Conservation (phyloP, 2,329 filamentous ascomycete genomes). For the Sphaerulina populicola region DNA sequence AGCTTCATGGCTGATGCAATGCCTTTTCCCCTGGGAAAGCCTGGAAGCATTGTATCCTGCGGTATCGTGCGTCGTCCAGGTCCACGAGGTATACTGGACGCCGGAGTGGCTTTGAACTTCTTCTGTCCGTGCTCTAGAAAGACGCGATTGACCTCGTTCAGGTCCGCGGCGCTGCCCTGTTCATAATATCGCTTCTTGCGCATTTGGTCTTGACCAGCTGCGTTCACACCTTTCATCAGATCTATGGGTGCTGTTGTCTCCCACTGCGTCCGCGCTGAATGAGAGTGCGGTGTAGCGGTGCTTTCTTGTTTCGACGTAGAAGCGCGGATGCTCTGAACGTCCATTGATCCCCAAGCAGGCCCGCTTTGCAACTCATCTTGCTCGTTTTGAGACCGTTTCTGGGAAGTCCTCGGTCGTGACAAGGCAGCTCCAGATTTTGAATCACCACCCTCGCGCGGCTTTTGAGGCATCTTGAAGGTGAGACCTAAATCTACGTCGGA, state of each 20-base stretch:
- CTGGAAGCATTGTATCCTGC: neutral
- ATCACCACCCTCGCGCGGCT: too few species aligned
- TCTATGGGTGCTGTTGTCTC: neutral
- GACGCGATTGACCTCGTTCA: neutral
- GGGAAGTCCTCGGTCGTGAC: neutral
- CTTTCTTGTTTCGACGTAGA: neutral
- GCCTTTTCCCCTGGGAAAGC: neutral
- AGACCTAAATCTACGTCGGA: neutral
- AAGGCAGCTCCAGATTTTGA: neutral
- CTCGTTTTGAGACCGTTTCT: neutral
- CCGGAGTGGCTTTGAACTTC: neutral
- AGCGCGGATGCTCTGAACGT: neutral
- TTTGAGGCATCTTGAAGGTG: neutral
- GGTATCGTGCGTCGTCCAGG: neutral
- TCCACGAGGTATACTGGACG: neutral
- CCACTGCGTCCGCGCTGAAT: neutral
- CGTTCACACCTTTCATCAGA: neutral
- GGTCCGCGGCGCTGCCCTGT: neutral
- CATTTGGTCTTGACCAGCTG: neutral
- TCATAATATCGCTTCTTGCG: neutral
- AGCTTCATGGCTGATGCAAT: neutral
- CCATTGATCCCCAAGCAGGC: neutral
- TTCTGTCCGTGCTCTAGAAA: neutral
- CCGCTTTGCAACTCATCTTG: neutral
- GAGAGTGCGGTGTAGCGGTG: neutral